A percentile compares a stretch with the other conserved stretches of the same genome.
These are phyloP conservation scores for Sporothrix pseudoabietina DNA, from an alignment of 2,329 filamentous ascomycete genomes.

Conservation along the genomic window DNA sequence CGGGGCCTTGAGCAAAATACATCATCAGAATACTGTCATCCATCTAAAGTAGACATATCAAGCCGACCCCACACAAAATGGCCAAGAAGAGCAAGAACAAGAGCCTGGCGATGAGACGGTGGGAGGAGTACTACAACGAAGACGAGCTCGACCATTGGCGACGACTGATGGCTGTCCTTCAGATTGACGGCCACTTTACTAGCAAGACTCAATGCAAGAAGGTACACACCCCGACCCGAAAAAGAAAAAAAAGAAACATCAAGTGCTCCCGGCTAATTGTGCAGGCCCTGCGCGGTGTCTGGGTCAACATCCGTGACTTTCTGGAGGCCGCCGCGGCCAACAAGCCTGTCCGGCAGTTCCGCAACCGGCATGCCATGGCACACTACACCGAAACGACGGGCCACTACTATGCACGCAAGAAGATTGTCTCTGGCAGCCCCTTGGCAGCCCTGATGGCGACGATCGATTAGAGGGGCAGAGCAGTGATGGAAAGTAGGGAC, in stretches of 20 bases:
- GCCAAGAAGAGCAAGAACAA: constrained; percentile 6
- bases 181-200: constrained; percentile 42
- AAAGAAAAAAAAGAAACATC: too few species aligned
- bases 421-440: constrained; percentile 47
- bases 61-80: background rate
- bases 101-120: constrained; percentile 27
- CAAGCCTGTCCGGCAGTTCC: constrained; percentile 41
- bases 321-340: constrained; percentile 42
- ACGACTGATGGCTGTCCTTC: constrained; percentile 49
- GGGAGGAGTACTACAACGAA: constrained; percentile 41
- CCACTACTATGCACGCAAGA: constrained; percentile 51
- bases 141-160: constrained; percentile 49
- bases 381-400: constrained; percentile 43
- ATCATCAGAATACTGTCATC: too few species aligned
- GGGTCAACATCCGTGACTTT: constrained; percentile 56
- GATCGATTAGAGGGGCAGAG: constrained; percentile 34
- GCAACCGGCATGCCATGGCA: constrained; percentile 40
- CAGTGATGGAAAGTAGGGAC: background rate
- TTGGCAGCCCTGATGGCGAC: constrained; percentile 44
- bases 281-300: constrained; percentile 47
- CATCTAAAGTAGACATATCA: background rate
- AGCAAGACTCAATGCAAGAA: constrained; percentile 52
- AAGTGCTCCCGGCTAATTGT: background rate
- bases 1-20: too few species aligned
- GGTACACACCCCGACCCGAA: constrained; percentile 38